Conservation (phyloP, 306 rosid species). For the Acacia acuminata region DNA sequence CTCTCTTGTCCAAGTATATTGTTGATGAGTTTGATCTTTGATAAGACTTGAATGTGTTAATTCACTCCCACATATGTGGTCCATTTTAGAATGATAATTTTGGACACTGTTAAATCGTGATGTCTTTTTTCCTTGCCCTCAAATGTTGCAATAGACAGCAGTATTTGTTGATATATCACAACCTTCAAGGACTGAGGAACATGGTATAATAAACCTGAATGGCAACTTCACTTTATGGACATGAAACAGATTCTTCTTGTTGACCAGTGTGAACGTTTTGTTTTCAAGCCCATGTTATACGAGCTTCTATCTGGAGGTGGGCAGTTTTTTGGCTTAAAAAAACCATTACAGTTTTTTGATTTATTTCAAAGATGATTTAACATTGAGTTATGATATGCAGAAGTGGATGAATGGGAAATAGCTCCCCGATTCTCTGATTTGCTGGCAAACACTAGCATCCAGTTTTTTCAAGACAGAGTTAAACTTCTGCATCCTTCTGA, state of each 20-base stretch:
- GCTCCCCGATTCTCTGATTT: conserved; percentile 92
- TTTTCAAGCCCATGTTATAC: conserved; percentile 87
- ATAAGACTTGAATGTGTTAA: neutral
- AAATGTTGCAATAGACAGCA: neutral
- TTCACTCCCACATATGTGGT: neutral
- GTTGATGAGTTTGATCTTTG: neutral
- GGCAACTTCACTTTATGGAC: conserved; percentile 15
- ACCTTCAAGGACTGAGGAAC: neutral
- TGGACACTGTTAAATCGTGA: neutral
- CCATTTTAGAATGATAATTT: neutral
- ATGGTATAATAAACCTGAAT: conserved; percentile 2
- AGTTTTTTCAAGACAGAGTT: conserved; percentile 80
- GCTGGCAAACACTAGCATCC: conserved; percentile 72
- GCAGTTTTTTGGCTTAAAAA: conserved; percentile 27
- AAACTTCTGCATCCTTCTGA: conserved; percentile 70
- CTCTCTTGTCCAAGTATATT: neutral
- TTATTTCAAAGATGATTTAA: conserved; percentile 25
- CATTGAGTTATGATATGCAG: conserved; percentile 45
- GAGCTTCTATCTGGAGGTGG: conserved; percentile 96
- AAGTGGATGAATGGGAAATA: conserved; percentile 97
- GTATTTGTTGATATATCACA: neutral
- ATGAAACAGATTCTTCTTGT: conserved; percentile 49
- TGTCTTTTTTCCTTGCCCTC: neutral
- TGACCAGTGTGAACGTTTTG: conserved; percentile 55
- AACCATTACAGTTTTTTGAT: conserved; percentile 16